These are phyloP conservation scores for Pleurotus salmoneostramineus DNA, from an alignment of 768 basidiomycete species.

Conservation along the genomic window DNA sequence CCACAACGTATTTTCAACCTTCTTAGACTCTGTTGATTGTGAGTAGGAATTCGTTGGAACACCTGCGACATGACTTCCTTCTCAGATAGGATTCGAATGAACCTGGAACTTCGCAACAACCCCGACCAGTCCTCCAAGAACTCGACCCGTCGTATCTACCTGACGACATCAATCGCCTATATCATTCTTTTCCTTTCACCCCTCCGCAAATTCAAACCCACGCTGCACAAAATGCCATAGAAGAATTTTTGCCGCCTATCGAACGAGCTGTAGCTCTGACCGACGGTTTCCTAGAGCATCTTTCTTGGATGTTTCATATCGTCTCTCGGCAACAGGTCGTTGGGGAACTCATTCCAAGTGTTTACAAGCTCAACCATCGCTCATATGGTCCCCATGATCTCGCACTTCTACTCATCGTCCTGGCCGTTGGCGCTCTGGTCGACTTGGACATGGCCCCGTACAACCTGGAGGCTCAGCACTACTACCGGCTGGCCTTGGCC, in stretches of 20 bases:
- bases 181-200: constrained; percentile 40
- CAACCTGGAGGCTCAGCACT: constrained; percentile 50
- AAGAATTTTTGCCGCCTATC: constrained; percentile 40
- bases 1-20: neutral
- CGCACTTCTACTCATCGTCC: constrained; percentile 40
- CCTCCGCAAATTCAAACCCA: constrained; percentile 29
- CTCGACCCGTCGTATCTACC: constrained; percentile 42
- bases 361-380: constrained; percentile 34
- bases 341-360: constrained; percentile 39
- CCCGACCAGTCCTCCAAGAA: constrained; percentile 25
- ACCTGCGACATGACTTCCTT: neutral
- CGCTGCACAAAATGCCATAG: constrained; percentile 35
- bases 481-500: constrained; percentile 43
- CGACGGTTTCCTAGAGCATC: constrained; percentile 43
- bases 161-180: constrained; percentile 37
- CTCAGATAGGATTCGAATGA: constrained; percentile 21
- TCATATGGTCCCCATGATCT: constrained; percentile 48
- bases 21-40: constrained; percentile 40
- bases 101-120: constrained; percentile 14
- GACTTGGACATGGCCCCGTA: constrained; percentile 42
- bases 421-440: constrained; percentile 45
- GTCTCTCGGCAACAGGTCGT: constrained; percentile 42
- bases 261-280: constrained; percentile 37
- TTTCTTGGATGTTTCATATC: constrained; percentile 49
- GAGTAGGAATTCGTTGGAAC: constrained; percentile 14